Percentiles rank a stretch among this genome's conserved stretches.
These are phyloP conservation scores for Chloromonas sp. DNA, from an alignment of 163 green algal genomes.

Conservation along the genomic window DNA sequence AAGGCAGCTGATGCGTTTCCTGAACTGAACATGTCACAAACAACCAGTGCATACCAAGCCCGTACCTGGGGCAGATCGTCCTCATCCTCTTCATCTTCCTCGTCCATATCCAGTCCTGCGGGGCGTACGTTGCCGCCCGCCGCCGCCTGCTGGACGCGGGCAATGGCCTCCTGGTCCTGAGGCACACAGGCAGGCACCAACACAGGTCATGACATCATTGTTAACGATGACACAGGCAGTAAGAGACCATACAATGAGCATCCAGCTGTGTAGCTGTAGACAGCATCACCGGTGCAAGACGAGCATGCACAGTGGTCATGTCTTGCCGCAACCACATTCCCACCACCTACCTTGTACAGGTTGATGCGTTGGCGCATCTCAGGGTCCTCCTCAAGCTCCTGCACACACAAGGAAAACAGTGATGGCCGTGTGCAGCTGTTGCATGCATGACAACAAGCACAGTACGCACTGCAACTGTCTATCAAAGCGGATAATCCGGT, in stretches of 20 bases:
- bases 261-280: not conserved
- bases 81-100: constrained; percentile 26
- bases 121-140: constrained; percentile 3
- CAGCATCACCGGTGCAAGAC: not conserved
- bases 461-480: not conserved
- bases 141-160: constrained; percentile 12
- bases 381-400: constrained; percentile 93
- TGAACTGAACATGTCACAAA: not conserved
- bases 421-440: not conserved
- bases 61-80: constrained; percentile 48
- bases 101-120: constrained; percentile 12
- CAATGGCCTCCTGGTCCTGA: constrained; percentile 5
- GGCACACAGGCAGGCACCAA: not conserved
- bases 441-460: too few relatives aligned
- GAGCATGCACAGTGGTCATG: not conserved
- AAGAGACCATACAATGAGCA: not conserved
- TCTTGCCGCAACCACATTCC: not conserved
- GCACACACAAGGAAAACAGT: constrained; percentile 8
- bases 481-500: not conserved
- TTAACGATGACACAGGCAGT: too few relatives aligned
- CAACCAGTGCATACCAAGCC: not conserved
- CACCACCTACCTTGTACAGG: constrained; percentile 53
- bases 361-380: constrained; percentile 78
- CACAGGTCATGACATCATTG: constrained; percentile 11
- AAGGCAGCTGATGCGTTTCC: not conserved